These are phyloP conservation scores for Umbelopsis sp. DNA, from an alignment of 192 early-diverging fungal genomes.

Conservation along the genomic window DNA sequence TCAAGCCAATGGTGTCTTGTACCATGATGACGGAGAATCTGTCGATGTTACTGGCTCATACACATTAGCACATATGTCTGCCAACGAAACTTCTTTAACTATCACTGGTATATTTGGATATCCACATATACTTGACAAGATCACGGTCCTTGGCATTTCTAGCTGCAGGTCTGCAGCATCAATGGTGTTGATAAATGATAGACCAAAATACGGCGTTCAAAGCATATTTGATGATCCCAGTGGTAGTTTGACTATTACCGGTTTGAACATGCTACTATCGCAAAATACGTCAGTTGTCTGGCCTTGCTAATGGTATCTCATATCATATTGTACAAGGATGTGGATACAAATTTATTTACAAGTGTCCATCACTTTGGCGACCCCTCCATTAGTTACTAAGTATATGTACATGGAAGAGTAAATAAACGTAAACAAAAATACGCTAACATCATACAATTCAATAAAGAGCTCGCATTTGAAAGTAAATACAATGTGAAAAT, in stretches of 20 bases:
- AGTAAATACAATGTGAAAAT: background rate
- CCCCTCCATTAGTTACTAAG: background rate
- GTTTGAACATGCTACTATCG: background rate
- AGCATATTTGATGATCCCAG: background rate
- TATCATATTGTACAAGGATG: no score
- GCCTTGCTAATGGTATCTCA: background rate
- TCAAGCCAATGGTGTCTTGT: conserved; percentile 53
- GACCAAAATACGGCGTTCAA: background rate
- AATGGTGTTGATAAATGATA: background rate
- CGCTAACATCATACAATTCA: no score
- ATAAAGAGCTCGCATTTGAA: background rate
- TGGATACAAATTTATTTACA: background rate
- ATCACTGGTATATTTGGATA: conserved; percentile 32
- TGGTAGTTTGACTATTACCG: background rate
- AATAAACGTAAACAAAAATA: no score
- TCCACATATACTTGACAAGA: background rate
- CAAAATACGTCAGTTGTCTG: background rate
- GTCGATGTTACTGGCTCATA: conserved; percentile 25
- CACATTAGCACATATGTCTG: conserved; percentile 8
- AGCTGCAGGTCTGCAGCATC: background rate
- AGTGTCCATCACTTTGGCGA: background rate
- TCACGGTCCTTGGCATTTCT: background rate
- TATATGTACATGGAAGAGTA: background rate
- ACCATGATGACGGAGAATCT: conserved; percentile 63
- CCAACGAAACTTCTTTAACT: conserved; percentile 4